Evolutionary conservation across 139 green algal genomes (phyloP).

Genomic region (Ulvella scutata): DNA sequence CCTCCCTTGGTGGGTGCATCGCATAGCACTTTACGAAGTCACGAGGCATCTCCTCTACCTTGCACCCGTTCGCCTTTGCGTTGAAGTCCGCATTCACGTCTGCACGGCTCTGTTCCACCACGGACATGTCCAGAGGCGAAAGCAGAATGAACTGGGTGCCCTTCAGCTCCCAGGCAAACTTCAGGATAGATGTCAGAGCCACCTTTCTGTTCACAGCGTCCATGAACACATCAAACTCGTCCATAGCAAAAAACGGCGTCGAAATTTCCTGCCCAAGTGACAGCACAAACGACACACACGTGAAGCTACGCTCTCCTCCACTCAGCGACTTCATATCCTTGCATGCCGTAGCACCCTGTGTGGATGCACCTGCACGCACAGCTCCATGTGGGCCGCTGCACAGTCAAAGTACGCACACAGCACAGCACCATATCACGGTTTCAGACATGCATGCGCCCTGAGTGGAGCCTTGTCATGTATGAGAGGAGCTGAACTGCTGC

Average conservation of each 20-base stretch:
- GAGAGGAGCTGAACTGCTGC: too few species aligned
- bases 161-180: conserved; percentile 38
- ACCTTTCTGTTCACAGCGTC: conserved; percentile 42
- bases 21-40: background rate
- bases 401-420: background rate
- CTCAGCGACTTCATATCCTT: conserved; percentile 42
- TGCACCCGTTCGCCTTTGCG: background rate
- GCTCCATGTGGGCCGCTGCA: background rate
- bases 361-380: conserved; percentile 11
- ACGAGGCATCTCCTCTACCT: background rate
- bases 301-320: conserved; percentile 79
- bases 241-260: conserved; percentile 63
- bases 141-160: conserved; percentile 66
- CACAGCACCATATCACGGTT: conserved; percentile 5
- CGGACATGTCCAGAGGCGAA: conserved; percentile 41
- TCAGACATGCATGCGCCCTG: too few species aligned
- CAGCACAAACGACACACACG: conserved; percentile 75
- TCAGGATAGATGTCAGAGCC: conserved; percentile 52
- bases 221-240: conserved; percentile 86
- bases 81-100: background rate
- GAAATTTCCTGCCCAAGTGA: conserved; percentile 58
- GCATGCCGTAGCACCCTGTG: conserved; percentile 14
- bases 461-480: too few species aligned
- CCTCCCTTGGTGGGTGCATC: background rate
- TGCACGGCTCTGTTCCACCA: background rate